Percentiles rank a stretch among this genome's conserved stretches.
phyloP scores from a whole-genome alignment of 345 rosid genomes.

The Brassica incana region DNA sequence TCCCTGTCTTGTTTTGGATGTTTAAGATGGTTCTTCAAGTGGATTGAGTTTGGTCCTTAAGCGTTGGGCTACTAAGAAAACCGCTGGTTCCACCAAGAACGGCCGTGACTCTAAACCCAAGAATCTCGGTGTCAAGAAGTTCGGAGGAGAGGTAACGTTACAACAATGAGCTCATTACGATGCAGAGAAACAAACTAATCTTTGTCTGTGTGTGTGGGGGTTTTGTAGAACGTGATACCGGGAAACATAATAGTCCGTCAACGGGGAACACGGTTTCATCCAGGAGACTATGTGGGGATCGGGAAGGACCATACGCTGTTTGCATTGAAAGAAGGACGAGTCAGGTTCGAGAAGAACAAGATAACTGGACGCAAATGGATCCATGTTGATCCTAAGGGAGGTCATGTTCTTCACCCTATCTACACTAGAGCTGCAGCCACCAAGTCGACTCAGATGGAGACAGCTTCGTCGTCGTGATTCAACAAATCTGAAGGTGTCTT shows the following conservation, averaged over 20 bases:
- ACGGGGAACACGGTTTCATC: slow-evolving; percentile 81
- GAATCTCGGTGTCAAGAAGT: slow-evolving; percentile 92
- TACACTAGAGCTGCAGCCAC: slow-evolving; percentile 38
- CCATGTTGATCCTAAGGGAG: slow-evolving; percentile 74
- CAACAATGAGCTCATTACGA: neutral
- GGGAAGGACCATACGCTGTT: slow-evolving; percentile 75
- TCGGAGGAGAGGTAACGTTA: slow-evolving; percentile 76
- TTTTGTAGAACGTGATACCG: slow-evolving; percentile 68
- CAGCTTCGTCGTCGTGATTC: slow-evolving; percentile 9
- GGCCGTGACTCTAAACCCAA: slow-evolving; percentile 84
- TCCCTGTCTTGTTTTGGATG: neutral
- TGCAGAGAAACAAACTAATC: neutral
- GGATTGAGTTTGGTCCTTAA: slow-evolving; percentile 68
- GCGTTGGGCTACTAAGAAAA: slow-evolving; percentile 88
- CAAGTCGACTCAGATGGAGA: slow-evolving; percentile 34
- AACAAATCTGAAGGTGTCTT: slow-evolving; percentile 1
- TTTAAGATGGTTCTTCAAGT: slow-evolving; percentile 54
- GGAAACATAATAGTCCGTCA: slow-evolving; percentile 87
- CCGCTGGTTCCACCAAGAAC: slow-evolving; percentile 88
- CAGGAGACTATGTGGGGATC: slow-evolving; percentile 79
- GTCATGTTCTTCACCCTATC: slow-evolving; percentile 75
- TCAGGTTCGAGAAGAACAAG: slow-evolving; percentile 70
- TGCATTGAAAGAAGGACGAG: slow-evolving; percentile 71
- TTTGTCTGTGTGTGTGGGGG: neutral
- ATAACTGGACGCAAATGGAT: slow-evolving; percentile 75